These are phyloP conservation scores for Podospora appendiculata DNA, from an alignment of 495 filamentous ascomycete species.

Conservation along the genomic window DNA sequence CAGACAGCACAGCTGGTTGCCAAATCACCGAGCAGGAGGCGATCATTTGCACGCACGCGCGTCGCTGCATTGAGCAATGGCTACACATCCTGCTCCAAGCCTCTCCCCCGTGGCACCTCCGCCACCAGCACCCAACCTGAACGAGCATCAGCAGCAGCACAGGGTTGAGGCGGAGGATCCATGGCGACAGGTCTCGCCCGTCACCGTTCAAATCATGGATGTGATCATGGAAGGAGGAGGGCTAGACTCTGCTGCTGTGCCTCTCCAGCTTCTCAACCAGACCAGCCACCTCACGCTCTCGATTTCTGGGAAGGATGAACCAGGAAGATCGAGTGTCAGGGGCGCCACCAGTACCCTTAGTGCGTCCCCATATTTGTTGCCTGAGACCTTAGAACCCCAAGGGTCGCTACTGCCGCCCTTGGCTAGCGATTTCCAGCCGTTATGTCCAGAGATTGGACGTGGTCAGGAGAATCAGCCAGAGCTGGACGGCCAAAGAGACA, in stretches of 20 bases:
- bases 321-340: neutral
- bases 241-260: neutral
- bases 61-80: slow-evolving; percentile 6
- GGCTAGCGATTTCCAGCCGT: neutral
- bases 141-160: neutral
- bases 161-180: neutral
- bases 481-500: neutral
- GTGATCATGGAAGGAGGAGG: no score
- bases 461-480: neutral
- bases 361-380: neutral
- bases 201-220: no score
- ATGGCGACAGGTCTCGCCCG: no score
- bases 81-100: neutral
- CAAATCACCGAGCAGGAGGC: slow-evolving; percentile 1
- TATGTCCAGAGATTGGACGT: neutral
- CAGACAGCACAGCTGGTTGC: neutral
- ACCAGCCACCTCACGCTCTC: slow-evolving; percentile 16
- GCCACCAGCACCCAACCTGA: neutral
- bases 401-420: neutral
- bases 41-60: slow-evolving; percentile 1
- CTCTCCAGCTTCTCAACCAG: slow-evolving; percentile 16
- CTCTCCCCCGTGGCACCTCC: neutral
- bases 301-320: slow-evolving; percentile 4
- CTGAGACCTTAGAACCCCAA: neutral
- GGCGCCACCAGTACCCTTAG: neutral